These are phyloP conservation scores for Penicillium soppii DNA, from an alignment of 495 filamentous ascomycete genomes.

Conservation along the genomic window DNA sequence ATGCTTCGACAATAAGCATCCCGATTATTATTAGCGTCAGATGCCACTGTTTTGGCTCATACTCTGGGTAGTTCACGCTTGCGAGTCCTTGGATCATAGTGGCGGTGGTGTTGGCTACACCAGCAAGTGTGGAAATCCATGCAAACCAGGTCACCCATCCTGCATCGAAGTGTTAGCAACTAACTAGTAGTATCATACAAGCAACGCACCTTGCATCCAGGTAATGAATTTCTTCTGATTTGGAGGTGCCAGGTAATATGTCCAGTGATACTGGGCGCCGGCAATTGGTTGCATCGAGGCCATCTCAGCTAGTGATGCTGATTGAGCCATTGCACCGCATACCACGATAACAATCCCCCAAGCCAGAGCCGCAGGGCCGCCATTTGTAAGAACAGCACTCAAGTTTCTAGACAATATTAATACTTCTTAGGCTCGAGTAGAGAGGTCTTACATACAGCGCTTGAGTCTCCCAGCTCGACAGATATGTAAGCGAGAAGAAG, in stretches of 20 bases:
- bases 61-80: constrained; percentile 33
- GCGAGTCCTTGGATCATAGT: constrained; percentile 41
- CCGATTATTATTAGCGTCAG: constrained; percentile 17
- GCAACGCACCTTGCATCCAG: constrained; percentile 29
- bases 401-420: constrained; percentile 6
- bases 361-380: constrained; percentile 13
- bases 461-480: constrained; percentile 22
- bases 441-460: constrained; percentile 4
- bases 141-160: constrained; percentile 13
- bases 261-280: constrained; percentile 41
- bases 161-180: neutral
- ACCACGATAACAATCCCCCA: constrained; percentile 22
- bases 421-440: neutral
- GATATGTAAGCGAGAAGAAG: constrained; percentile 20
- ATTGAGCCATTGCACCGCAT: constrained; percentile 18
- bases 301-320: constrained; percentile 32
- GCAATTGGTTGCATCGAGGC: constrained; percentile 29
- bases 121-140: constrained; percentile 16
- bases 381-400: constrained; percentile 15
- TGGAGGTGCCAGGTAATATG: constrained; percentile 26
- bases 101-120: constrained; percentile 17
- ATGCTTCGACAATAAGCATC: constrained; percentile 12
- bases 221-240: constrained; percentile 27
- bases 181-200: neutral
- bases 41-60: constrained; percentile 18